Conservation (phyloP, 257 asterid species). For the Perilla frutescens region DNA sequence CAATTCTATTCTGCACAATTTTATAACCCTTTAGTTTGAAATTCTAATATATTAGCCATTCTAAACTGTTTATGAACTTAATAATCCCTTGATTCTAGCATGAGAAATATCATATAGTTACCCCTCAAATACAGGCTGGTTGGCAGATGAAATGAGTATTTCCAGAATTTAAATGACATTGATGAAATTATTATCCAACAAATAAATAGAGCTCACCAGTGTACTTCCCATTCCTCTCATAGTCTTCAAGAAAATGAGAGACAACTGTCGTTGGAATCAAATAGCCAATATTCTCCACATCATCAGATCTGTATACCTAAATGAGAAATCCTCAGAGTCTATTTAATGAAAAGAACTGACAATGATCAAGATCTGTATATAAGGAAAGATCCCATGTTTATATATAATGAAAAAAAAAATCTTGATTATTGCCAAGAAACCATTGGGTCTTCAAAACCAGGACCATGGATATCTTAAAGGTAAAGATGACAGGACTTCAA, state of each 20-base stretch:
- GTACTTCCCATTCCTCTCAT: conserved; percentile 81
- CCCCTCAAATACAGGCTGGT: too few species aligned
- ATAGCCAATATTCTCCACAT: conserved; percentile 92
- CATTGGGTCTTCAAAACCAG: conserved; percentile 21
- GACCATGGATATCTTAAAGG: conserved; percentile 26
- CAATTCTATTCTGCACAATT: too few species aligned
- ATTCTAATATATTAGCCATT: too few species aligned
- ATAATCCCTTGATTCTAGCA: too few species aligned
- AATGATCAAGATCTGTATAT: conserved; percentile 63
- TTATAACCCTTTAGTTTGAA: too few species aligned
- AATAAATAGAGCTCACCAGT: conserved; percentile 64
- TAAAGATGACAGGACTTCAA: conserved; percentile 8
- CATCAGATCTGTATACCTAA: conserved; percentile 98
- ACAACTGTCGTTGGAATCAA: conserved; percentile 94
- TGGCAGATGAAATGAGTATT: too few species aligned
- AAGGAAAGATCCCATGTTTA: conserved; percentile 49
- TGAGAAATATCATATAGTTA: too few species aligned
- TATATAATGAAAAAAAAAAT: conserved; percentile 8
- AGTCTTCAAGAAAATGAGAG: conserved; percentile 96
- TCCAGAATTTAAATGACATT: conserved; percentile 19
- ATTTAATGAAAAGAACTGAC: conserved; percentile 13
- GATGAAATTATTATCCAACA: conserved; percentile 24
- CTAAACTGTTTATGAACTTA: too few species aligned
- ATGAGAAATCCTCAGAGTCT: conserved; percentile 52
- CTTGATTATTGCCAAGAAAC: conserved; percentile 16